Percentiles rank a stretch among this genome's conserved stretches.
These are phyloP conservation scores for Mycosphaerelloides madeirae DNA, from an alignment of 2,329 filamentous ascomycete genomes.

Conservation along the genomic window DNA sequence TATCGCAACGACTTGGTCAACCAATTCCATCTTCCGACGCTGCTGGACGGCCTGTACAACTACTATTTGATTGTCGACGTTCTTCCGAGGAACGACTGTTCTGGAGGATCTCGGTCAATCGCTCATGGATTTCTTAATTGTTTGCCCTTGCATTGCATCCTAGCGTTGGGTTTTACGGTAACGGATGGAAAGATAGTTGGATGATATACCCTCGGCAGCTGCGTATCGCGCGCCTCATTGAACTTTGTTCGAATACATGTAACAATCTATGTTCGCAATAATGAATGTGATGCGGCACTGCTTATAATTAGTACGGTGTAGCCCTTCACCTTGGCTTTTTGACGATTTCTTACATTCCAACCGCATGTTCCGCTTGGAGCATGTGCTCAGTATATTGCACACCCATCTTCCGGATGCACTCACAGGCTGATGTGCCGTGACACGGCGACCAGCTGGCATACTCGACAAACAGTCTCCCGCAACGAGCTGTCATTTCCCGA, in stretches of 20 bases:
- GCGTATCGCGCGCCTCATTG: not conserved
- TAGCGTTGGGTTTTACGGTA: not conserved
- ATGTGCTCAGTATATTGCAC: too few species aligned
- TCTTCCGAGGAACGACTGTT: not conserved
- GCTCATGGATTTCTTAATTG: not conserved
- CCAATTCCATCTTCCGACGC: not conserved
- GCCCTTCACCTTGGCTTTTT: too few species aligned
- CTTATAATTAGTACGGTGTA: too few species aligned
- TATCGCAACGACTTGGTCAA: not conserved
- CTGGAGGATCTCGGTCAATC: not conserved
- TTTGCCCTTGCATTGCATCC: not conserved
- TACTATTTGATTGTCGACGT: not conserved
- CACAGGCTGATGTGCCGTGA: too few species aligned
- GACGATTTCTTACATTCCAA: too few species aligned
- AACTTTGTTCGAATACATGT: not conserved
- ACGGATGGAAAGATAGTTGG: not conserved
- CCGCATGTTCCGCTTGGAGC: too few species aligned
- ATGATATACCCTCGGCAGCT: constrained; percentile 1
- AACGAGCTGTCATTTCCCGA: too few species aligned
- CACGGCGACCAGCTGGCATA: too few species aligned
- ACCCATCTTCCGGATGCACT: too few species aligned
- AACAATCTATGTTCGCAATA: too few species aligned
- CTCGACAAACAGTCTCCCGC: too few species aligned
- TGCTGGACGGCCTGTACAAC: constrained; percentile 1
- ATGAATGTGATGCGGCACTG: too few species aligned